Percentiles rank a stretch among this genome's conserved stretches.
These are phyloP conservation scores for Morella rubra DNA, from an alignment of 306 rosid species.

Conservation along the genomic window DNA sequence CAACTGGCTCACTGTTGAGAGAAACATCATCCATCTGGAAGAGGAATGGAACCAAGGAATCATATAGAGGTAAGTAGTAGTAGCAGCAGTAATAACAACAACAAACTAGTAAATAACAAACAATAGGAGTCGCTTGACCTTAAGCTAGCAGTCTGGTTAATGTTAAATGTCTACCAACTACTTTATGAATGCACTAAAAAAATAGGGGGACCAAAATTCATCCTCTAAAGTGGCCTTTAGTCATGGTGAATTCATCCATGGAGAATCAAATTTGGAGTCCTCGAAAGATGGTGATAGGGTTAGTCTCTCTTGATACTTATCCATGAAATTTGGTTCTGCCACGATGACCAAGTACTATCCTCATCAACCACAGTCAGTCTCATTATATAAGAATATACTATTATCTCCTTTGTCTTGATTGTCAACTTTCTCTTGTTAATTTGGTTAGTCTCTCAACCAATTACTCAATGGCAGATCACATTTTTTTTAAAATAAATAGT, in stretches of 20 bases:
- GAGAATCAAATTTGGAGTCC: too few relatives aligned
- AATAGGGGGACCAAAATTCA: background rate
- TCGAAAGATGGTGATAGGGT: too few relatives aligned
- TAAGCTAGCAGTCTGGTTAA: background rate
- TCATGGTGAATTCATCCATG: background rate
- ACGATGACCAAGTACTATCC: background rate
- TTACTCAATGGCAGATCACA: too few relatives aligned
- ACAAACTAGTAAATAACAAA: background rate
- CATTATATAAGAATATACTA: background rate
- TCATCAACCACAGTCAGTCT: background rate
- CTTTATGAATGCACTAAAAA: background rate
- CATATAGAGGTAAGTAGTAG: background rate
- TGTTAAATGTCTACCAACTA: background rate
- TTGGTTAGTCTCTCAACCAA: background rate
- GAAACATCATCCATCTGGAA: slow-evolving; percentile 64
- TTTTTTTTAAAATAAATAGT: background rate
- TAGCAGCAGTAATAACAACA: background rate
- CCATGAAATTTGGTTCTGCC: background rate
- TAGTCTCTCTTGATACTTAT: background rate
- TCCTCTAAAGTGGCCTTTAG: background rate
- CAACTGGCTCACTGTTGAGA: slow-evolving; percentile 58
- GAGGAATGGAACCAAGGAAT: slow-evolving; percentile 1
- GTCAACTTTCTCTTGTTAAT: background rate
- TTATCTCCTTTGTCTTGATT: background rate
- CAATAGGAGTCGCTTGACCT: background rate